Conservation (phyloP, 148 eudicot genomes). For the Fagopyrum esculentum region DNA sequence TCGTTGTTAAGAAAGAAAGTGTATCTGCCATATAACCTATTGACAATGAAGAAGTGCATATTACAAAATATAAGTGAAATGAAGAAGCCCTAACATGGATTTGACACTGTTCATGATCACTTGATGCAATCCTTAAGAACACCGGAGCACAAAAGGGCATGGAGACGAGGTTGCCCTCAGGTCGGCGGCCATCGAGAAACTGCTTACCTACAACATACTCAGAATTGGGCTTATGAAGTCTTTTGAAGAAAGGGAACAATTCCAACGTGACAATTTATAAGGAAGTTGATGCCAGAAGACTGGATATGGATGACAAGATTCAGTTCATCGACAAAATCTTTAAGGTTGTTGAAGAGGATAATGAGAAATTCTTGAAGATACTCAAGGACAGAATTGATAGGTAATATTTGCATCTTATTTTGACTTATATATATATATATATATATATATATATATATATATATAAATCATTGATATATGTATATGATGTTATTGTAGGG, state of each 20-base stretch:
- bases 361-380: constrained; percentile 71
- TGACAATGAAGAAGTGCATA: too few relatives aligned
- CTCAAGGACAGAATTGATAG: constrained; percentile 69
- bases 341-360: constrained; percentile 82
- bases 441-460: too few relatives aligned
- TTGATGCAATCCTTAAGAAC: too few relatives aligned
- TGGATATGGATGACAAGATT: constrained; percentile 46
- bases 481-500: constrained; percentile 37
- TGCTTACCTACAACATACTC: constrained; percentile 75
- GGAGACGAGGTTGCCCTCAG: constrained; percentile 84
- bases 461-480: too few relatives aligned
- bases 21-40: too few relatives aligned
- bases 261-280: constrained; percentile 30
- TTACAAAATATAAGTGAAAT: too few relatives aligned
- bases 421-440: not conserved
- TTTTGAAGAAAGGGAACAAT: constrained; percentile 20
- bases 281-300: constrained; percentile 74
- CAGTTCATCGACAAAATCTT: constrained; percentile 70
- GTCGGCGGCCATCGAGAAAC: constrained; percentile 93
- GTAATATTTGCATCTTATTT: constrained; percentile 23
- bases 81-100: too few relatives aligned
- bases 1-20: too few relatives aligned
- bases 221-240: constrained; percentile 66
- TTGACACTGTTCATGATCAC: too few relatives aligned
- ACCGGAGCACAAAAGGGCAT: constrained; percentile 37